Evolutionary conservation across 1,284 basidiomycete genomes (phyloP), one percentile per base, ranked within the genome.

Genomic region (Melampsora americana): DNA sequence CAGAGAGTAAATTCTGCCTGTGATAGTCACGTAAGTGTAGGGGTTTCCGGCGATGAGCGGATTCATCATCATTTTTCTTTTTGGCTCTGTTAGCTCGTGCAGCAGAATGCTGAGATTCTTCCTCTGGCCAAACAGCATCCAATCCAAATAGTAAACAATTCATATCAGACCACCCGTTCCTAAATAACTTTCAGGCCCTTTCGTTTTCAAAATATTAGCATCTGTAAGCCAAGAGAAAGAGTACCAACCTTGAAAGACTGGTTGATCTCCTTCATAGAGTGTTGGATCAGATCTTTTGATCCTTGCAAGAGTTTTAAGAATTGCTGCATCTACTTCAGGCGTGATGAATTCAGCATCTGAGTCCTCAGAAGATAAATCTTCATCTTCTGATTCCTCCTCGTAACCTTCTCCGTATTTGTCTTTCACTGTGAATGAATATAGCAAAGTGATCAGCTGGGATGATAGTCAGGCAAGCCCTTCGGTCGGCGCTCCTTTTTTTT

Each of bases 271-370:
- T 79, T 95, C 87, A 80, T 95, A 95, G 59, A 95, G 92, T 1
- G 86, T 87, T 0, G 92, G 92, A 82, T 98, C 93, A 79, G 88
- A 91, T 75, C 87, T 86, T 81, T 89, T 88, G 78, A 99, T 98
- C 79, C 90, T 88, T 0, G 90, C 91, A 9, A 99, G 86, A 0
- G 95, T 99, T 66, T 93, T 87, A 59, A 99, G 86, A 80, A 99
- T 96, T 23, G 96, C 96, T 61, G 90, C 96, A 82, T 99, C 95
- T 64, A 98, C 88, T 0, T 91, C 90, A 1, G 95, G 93, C 0
- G 94, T 99, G 73, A 99, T 87, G 83, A 98, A 92, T 79, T 93
- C 93, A 16, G 95, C 96, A 77, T 96, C 92, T 81, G 95, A 93
- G 81, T 99, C 95, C 81, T 98, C 95, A 1, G 88, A 89, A 0